Evolutionary conservation across 1,284 basidiomycete species (phyloP).

Genomic region (Ganoderma leucocontextum): DNA sequence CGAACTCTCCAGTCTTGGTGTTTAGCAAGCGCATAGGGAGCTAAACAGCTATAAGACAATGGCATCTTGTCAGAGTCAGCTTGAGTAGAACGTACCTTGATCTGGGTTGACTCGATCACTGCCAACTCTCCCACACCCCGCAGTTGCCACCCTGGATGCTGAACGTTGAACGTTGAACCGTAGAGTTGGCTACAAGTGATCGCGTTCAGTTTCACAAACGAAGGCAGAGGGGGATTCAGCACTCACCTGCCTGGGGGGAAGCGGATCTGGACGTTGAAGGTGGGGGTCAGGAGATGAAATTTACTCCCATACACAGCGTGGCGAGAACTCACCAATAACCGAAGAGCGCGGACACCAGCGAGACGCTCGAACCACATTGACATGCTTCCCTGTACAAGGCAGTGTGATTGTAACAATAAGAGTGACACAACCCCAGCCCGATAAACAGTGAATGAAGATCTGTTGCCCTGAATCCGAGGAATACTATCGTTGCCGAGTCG

Average conservation of each 20-base stretch:
- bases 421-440: background rate
- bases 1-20: conserved; percentile 5
- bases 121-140: background rate
- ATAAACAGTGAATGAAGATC: background rate
- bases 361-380: conserved; percentile 5
- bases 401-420: background rate
- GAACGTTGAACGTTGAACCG: background rate
- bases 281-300: background rate
- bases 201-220: background rate
- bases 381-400: background rate
- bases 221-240: background rate
- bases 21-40: conserved; percentile 4
- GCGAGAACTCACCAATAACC: background rate
- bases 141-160: background rate
- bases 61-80: background rate
- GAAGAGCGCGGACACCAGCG: background rate
- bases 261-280: background rate
- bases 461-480: background rate
- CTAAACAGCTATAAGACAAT: background rate
- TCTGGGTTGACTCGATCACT: background rate
- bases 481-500: too few species aligned
- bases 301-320: background rate
- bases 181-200: background rate
- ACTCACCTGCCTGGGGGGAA: background rate
- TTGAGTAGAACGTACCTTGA: background rate